phyloP scores from a whole-genome alignment of 2,329 filamentous ascomycete genomes.

The Chalaropsis ovoidea region DNA sequence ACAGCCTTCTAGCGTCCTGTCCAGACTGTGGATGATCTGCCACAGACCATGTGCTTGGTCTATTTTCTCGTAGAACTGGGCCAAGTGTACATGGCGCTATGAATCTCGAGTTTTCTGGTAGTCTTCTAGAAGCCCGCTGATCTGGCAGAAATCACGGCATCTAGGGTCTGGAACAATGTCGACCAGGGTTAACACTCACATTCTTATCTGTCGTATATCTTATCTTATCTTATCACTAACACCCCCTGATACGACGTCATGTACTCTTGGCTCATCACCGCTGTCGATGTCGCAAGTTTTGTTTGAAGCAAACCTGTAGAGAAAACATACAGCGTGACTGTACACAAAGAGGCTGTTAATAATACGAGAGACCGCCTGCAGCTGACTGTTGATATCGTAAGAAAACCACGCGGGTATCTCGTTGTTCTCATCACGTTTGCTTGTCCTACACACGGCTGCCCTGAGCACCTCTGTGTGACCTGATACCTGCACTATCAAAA shows the following conservation, averaged over 20 bases:
- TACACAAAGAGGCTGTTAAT: not conserved
- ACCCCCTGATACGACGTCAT: conserved; percentile 18
- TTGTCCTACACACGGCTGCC: conserved; percentile 2
- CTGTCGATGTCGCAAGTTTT: conserved; percentile 15
- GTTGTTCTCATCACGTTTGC: not conserved
- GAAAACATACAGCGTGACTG: not conserved
- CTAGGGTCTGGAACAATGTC: not conserved
- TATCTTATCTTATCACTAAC: not conserved
- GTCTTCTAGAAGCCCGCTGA: not conserved
- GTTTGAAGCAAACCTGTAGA: not conserved
- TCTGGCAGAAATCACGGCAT: not conserved
- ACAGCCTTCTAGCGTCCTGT: not conserved
- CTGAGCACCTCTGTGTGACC: not conserved
- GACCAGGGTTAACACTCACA: too few relatives aligned
- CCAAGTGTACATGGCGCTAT: too few relatives aligned
- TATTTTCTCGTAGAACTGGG: too few relatives aligned
- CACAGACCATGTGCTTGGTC: not conserved
- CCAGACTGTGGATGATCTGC: not conserved
- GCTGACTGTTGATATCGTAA: not conserved
- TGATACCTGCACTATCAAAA: not conserved
- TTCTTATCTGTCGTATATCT: not conserved
- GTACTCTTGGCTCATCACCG: conserved; percentile 16
- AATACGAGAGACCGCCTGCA: not conserved
- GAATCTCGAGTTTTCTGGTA: not conserved
- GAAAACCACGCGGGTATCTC: not conserved